Conservation (phyloP, 768 basidiomycete species). For the Trametes sanguinea region DNA sequence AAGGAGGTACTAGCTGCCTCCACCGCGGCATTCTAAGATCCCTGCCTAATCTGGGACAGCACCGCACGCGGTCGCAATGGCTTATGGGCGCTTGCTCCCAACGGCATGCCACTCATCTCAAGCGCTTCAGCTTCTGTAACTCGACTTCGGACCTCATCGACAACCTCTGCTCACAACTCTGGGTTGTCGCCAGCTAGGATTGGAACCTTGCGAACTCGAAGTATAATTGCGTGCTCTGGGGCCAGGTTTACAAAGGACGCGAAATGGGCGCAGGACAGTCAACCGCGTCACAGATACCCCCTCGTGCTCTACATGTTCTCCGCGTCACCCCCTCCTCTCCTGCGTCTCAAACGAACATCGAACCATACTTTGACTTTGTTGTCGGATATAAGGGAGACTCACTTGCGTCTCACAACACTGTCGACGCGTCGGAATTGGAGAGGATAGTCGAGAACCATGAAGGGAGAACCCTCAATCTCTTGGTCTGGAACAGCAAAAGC, state of each 20-base stretch:
- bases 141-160: too few relatives aligned
- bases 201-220: too few relatives aligned
- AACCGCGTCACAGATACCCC: conserved; percentile 50
- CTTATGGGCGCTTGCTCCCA: too few relatives aligned
- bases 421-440: conserved; percentile 74
- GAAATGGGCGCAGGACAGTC: conserved; percentile 79
- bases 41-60: too few relatives aligned
- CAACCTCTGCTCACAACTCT: too few relatives aligned
- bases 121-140: too few relatives aligned
- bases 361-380: conserved; percentile 96
- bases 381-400: conserved; percentile 80
- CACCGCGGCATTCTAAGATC: too few relatives aligned
- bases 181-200: too few relatives aligned
- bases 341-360: conserved; percentile 80
- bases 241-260: background rate
- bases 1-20: too few relatives aligned
- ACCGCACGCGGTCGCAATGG: too few relatives aligned
- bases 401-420: conserved; percentile 48
- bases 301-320: conserved; percentile 79
- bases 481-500: conserved; percentile 85
- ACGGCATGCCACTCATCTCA: too few relatives aligned
- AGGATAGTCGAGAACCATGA: conserved; percentile 83
- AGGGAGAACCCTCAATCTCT: conserved; percentile 63
- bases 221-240: background rate
- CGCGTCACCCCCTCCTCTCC: conserved; percentile 90